Percentiles rank a stretch among this genome's conserved stretches.
phyloP scores from a whole-genome alignment of 495 filamentous ascomycete genomes.

The Mycothermus thermophilus region DNA sequence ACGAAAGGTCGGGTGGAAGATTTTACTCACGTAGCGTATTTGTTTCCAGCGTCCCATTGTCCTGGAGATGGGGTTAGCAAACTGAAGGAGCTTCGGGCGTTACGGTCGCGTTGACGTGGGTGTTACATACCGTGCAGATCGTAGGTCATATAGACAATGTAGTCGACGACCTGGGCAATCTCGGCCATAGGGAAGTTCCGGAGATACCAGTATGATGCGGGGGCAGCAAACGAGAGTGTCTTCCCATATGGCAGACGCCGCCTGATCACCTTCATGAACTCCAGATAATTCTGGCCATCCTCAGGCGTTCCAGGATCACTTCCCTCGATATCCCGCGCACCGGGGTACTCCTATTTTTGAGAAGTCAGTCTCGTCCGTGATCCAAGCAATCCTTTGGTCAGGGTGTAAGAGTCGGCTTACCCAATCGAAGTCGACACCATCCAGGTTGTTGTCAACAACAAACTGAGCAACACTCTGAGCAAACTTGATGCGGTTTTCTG shows the following conservation, averaged over 20 bases:
- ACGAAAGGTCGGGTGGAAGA: not conserved
- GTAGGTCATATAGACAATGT: slow-evolving; percentile 23
- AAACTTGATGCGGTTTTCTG: too few species aligned
- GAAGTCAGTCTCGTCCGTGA: too few species aligned
- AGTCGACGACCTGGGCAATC: slow-evolving; percentile 13
- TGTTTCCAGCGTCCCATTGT: slow-evolving; percentile 10
- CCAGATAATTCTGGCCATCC: slow-evolving; percentile 13
- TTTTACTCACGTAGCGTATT: slow-evolving; percentile 2
- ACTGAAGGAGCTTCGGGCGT: too few species aligned
- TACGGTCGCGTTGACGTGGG: too few species aligned
- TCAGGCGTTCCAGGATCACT: slow-evolving; percentile 6
- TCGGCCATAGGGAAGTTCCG: slow-evolving; percentile 7
- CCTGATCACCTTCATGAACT: slow-evolving; percentile 11
- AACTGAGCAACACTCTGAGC: slow-evolving; percentile 18
- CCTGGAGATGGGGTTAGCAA: too few species aligned
- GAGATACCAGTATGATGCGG: slow-evolving; percentile 10
- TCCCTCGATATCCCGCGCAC: slow-evolving; percentile 15
- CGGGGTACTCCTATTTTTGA: slow-evolving; percentile 15
- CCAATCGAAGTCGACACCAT: slow-evolving; percentile 25
- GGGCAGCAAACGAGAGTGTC: slow-evolving; percentile 15
- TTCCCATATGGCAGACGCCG: slow-evolving; percentile 7
- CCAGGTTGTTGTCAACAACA: slow-evolving; percentile 15
- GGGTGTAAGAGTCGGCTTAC: too few species aligned
- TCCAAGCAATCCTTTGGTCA: too few species aligned
- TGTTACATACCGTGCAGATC: slow-evolving; percentile 18